Evolutionary conservation across 2,329 filamentous ascomycete genomes (phyloP).

Genomic region (Verticillium zaregamsianum): DNA sequence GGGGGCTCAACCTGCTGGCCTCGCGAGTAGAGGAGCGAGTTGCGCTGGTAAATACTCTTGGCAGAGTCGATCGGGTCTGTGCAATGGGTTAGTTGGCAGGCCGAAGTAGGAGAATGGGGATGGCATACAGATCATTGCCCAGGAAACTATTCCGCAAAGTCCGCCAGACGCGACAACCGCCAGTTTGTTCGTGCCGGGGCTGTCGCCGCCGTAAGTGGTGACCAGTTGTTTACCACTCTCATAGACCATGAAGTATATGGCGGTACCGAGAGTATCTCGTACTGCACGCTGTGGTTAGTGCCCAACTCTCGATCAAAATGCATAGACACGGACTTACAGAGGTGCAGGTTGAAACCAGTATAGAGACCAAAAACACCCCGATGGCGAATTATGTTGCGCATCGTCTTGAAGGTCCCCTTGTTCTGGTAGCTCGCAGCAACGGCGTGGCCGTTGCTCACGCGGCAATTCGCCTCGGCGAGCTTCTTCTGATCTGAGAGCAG

Average conservation of each 20-base stretch:
- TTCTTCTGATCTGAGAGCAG: conserved; percentile 61
- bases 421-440: conserved; percentile 70
- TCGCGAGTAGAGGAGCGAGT: conserved; percentile 66
- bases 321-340: conserved; percentile 51
- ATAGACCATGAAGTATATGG: conserved; percentile 86
- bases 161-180: conserved; percentile 76
- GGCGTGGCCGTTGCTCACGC: conserved; percentile 46
- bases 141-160: conserved; percentile 78
- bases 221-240: conserved; percentile 81
- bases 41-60: conserved; percentile 82
- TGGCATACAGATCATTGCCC: conserved; percentile 67
- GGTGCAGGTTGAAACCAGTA: conserved; percentile 73
- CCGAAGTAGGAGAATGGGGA: conserved; percentile 4
- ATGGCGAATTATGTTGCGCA: conserved; percentile 72
- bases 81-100: conserved; percentile 4
- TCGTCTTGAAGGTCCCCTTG: conserved; percentile 72
- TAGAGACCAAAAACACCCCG: conserved; percentile 71
- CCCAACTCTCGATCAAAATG: background rate
- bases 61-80: conserved; percentile 71
- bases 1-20: conserved; percentile 59
- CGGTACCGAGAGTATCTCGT: conserved; percentile 77
- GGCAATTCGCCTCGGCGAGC: conserved; percentile 21
- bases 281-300: conserved; percentile 41
- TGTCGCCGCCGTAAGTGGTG: conserved; percentile 67
- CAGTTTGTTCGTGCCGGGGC: conserved; percentile 71